phyloP scores from a whole-genome alignment of 371 early-diverging fungal species.

The Mortierella sp. region DNA sequence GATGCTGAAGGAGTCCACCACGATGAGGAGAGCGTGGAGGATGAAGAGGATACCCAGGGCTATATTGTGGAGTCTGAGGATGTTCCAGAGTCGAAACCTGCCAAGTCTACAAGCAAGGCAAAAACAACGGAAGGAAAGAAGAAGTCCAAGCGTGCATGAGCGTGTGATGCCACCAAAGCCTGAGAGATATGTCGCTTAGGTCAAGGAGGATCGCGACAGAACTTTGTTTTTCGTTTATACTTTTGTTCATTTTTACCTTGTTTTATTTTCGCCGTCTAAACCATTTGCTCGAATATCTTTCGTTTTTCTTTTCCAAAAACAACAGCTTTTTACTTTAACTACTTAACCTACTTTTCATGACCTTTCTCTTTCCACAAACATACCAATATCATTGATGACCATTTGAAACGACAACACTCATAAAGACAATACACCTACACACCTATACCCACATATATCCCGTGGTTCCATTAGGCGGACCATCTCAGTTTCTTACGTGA shows the following conservation, averaged over 20 bases:
- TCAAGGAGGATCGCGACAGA: background rate
- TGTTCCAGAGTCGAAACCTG: slow-evolving; percentile 5
- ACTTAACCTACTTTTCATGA: slow-evolving; percentile 4
- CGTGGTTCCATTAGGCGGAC: background rate
- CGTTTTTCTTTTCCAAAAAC: background rate
- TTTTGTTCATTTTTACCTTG: background rate
- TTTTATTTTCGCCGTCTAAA: background rate
- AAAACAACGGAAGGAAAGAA: slow-evolving; percentile 16
- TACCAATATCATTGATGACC: slow-evolving; percentile 13
- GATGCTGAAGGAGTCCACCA: slow-evolving; percentile 36
- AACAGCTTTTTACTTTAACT: background rate
- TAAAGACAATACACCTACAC: too few species aligned
- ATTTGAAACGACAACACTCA: background rate
- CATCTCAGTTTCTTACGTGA: background rate
- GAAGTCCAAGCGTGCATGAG: slow-evolving; percentile 38
- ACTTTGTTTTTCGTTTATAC: background rate
- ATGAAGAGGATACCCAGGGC: slow-evolving; percentile 60
- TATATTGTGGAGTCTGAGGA: slow-evolving; percentile 66
- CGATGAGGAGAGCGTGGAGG: slow-evolving; percentile 64
- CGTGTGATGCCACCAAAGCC: background rate
- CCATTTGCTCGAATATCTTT: background rate
- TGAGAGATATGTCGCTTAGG: too few species aligned
- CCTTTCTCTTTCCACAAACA: background rate
- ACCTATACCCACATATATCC: background rate
- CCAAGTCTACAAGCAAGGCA: slow-evolving; percentile 16